Evolutionary conservation across 495 filamentous ascomycete species (phyloP), one percentile per base, ranked within the genome.

Genomic region (Penicillium roqueforti): DNA sequence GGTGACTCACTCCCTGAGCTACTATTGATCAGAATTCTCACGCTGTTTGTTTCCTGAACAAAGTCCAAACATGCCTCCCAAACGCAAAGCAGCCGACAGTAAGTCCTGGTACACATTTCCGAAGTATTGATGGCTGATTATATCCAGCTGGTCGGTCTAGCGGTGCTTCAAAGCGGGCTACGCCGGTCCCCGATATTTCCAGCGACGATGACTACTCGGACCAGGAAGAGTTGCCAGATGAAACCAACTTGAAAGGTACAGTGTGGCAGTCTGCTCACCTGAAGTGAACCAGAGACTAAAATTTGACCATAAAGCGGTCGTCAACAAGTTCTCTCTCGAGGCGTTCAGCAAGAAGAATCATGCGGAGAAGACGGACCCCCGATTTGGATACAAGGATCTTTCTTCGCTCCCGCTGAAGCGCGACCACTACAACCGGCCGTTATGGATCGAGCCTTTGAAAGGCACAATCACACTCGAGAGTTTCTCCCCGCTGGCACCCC

Each of bases 401-500:
- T 88, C 87, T 6, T 86, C 86, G 53, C 76, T 96, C 4, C 68
- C 77, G 20, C 78, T 98, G 55, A 97, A 96, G 69, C 82, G 84
- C 6, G 92, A 97, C 68, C 91, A 95, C 76, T 82, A 82, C 40
- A 87, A 87, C 58, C 85, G 93, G 11, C 93, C 93, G 20, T 75
- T 98, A 42, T 97, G 89, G 87, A 91, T 98, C 60, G 89, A 97
- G 69, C 89, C 89, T 1, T 51, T 76, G 40, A 87, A 86, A 61
- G 91, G 88, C 40, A 83, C 84, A 55, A 92, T 99, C 65, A 90
- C 93, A 22, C 78, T 97, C n/a, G 93, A 99, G 77, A 95, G 89
- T 57, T 97, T 97, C 75, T 91, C 85, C 29, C 88, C 91, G 1
- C 71, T 92, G 37, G 87, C 91, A 19, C 77, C 84, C 31, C 86